Base-by-base conservation (phyloP, 1,284 basidiomycete species). In the Cutaneotrichosporon curvatum region DNA sequence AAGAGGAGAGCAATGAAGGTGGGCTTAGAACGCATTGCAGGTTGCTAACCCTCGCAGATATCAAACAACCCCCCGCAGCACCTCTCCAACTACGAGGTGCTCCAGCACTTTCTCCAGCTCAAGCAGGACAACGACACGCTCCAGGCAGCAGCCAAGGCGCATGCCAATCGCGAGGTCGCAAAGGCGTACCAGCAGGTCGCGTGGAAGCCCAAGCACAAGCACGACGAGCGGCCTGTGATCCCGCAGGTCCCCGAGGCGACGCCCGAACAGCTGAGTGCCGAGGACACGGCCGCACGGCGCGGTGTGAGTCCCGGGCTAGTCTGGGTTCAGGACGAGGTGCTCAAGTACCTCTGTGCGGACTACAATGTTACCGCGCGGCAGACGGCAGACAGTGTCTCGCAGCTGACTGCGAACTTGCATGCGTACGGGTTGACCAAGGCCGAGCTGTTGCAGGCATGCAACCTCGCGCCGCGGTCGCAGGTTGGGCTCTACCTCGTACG, bases 381-480 rank as follows among this genome's bases (percentile, higher is more conserved):
- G 67, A 81, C 79, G 1, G 75, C 78, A 0, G 76, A 79, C 34
- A 78, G 80, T 12, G 81, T 95, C 44, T 69, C 77, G 1, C 74
- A 75, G 42, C 80, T 95, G 14, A 79, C 85, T 12, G 78, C 81
- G 51, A 73, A 73, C 31, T 78, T 95, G 11, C 78, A 79, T 12
- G 73, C 79, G 36, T 85, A 81, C 51, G 78, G 79, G 9, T 74
- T 96, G 51, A 92, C 89, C 0, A 94, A 92, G 61, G 81, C 84
- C 4, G 91, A 96, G 74, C 87, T 91, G 58, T 76, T 96, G 4
- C 89, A 94, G 65, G 78, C 94, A 30, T 82, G 89, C 39, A 95
- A 96, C 64, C 77, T 94, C 14, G 84, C 84, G 0, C 92, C 91
- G 1, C 81, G 78, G 4, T 78, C 81, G 40, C 74, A 83, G 0